Base-by-base conservation (phyloP, 2,329 filamentous ascomycete species). In the Tothia fuscella region DNA sequence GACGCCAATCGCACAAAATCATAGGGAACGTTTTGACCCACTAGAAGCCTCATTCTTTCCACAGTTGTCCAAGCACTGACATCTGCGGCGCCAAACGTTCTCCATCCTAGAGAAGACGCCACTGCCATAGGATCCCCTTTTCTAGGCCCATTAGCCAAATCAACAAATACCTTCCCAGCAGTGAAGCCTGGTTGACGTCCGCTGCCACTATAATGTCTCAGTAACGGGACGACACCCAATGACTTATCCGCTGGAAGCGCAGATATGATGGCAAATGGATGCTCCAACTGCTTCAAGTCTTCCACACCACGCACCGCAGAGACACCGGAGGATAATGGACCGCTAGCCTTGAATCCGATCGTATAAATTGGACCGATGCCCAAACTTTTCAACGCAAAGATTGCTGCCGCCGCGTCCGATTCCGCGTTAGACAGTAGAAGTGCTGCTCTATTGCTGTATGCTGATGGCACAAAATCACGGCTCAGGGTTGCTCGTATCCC, bases 1-100 rank as follows among this genome's bases (percentile, higher is more conserved):
- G 70, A 72, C 29, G 84, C 82, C 55, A 91, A 66, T 37, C 83
- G 71, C 31, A 91, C 85, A 64, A 93, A 93, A 61, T 83, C 87
- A 60, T 86, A 89, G 5, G 82, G 82, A 43, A 91, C 83, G 56
- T 91, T 91, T 63, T 91, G 83, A 7, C 85, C 85, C 9, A 89
- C 82, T 19, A 93, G 68, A 45, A 88, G 59, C 49, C 84, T 70
- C 42, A 91, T 62, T 37, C 79, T 89, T 62, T 91, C 82, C 4
- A 89, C 84, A 2, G 82, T 88, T 17, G 82, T 88, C 64, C 87
- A 91, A 0, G 84, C 83, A 43, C 79, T 80, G 24, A 87, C 81
- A 58, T 93, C 84, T 19, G 80, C 81, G 14, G 80, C 75, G 1
- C 81, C 82, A 55, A 89, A 91, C 5, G 82, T 78, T 19, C 78